Conservation (phyloP, 345 rosid genomes). For the Fremontodendron californicum region DNA sequence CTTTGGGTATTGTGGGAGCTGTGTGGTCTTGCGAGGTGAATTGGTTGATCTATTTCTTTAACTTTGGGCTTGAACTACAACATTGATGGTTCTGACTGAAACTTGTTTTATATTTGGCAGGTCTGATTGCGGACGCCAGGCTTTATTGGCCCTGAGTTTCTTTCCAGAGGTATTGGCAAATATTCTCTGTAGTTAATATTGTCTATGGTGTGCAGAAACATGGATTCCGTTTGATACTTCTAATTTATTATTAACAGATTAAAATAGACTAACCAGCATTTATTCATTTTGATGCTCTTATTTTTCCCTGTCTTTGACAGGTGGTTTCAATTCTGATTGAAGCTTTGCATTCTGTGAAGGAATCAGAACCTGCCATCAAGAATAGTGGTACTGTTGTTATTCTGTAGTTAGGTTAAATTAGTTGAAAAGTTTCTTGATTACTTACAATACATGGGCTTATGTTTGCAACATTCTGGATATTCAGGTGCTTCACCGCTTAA, state of each 20-base stretch:
- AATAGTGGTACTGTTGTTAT: constrained; percentile 45
- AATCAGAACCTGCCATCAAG: constrained; percentile 60
- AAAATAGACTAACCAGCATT: constrained; percentile 11
- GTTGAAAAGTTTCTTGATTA: constrained; percentile 13
- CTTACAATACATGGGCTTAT: constrained; percentile 16
- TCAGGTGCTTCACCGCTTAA: constrained; percentile 85
- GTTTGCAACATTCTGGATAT: constrained; percentile 27
- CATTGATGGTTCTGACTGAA: constrained; percentile 16
- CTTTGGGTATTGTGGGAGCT: constrained; percentile 96
- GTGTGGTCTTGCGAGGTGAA: constrained; percentile 85
- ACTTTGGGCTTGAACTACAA: background rate
- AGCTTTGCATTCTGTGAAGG: constrained; percentile 79
- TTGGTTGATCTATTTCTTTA: background rate
- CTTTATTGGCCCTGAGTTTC: constrained; percentile 66
- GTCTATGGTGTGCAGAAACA: background rate
- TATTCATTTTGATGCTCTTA: constrained; percentile 18
- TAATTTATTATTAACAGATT: background rate
- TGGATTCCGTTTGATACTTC: constrained; percentile 11
- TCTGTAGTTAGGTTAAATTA: constrained; percentile 11
- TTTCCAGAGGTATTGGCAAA: constrained; percentile 76
- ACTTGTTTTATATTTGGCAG: constrained; percentile 41
- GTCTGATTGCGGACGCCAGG: constrained; percentile 94
- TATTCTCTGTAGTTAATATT: background rate
- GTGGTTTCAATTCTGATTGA: constrained; percentile 76
- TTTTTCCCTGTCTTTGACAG: constrained; percentile 26